Conservation (phyloP, 352 stramenopile species). For the Globisporangium abappressorium region DNA sequence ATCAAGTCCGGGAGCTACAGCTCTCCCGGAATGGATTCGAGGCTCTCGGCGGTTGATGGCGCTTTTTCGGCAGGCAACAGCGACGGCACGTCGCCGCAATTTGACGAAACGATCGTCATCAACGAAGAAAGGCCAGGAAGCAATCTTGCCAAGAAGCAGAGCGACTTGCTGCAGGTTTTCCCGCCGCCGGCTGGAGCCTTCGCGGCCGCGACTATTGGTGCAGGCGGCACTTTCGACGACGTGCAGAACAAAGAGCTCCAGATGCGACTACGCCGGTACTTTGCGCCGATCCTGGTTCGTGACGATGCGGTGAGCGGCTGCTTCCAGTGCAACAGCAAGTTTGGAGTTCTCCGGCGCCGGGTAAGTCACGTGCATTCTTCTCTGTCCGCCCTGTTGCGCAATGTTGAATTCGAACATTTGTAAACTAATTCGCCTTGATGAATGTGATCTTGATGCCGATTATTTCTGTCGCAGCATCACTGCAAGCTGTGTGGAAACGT, state of each 20-base stretch:
- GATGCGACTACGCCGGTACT: slow-evolving; percentile 50
- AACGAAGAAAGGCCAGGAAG: not conserved
- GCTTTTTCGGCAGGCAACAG: not conserved
- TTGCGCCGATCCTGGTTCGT: slow-evolving; percentile 49
- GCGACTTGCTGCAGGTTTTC: slow-evolving; percentile 20
- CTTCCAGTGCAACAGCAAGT: slow-evolving; percentile 65
- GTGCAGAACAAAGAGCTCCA: slow-evolving; percentile 26
- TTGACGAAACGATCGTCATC: slow-evolving; percentile 13
- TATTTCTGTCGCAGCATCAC: slow-evolving; percentile 41
- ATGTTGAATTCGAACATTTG: not conserved
- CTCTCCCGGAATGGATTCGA: not conserved
- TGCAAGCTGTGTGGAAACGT: slow-evolving; percentile 74
- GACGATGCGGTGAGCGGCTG: slow-evolving; percentile 49
- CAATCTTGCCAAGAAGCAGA: slow-evolving; percentile 21
- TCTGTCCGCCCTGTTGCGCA: not conserved
- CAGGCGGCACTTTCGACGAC: slow-evolving; percentile 17
- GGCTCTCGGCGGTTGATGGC: not conserved
- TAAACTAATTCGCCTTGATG: too few relatives aligned
- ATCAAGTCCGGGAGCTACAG: not conserved
- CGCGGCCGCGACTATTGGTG: slow-evolving; percentile 17
- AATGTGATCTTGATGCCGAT: not conserved
- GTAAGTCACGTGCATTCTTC: slow-evolving; percentile 23
- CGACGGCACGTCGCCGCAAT: not conserved
- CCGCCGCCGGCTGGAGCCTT: slow-evolving; percentile 8
- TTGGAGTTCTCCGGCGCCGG: slow-evolving; percentile 69